Evolutionary conservation across 768 basidiomycete genomes (phyloP), one percentile per base, ranked within the genome.

Genomic region (Gloeopeniophorella convolvens): DNA sequence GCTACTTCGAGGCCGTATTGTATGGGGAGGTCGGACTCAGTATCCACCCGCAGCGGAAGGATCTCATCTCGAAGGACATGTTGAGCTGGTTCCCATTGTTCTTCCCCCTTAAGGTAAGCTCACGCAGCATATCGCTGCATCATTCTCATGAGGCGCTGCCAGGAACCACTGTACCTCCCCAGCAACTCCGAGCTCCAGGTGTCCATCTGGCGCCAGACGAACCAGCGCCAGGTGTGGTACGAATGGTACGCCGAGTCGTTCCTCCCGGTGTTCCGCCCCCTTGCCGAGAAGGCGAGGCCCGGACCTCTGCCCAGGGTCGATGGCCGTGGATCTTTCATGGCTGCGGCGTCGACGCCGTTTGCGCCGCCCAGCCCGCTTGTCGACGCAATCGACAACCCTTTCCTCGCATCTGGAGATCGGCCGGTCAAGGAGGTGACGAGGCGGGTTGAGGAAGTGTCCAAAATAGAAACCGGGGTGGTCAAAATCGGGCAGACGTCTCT

Each of bases 21-120:
- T 99, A 99, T 62, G 81, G 79, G n/a, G 83, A 85, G 54, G 74
- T 98, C 18, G 90, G 92, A 0, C 70, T 97, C 21, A 96, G 90
- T 61, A 97, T 96, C 34, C 95, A 98, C 63, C 96, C 96, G 0
- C 79, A 88, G 45, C 80, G 84, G 41, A 90, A 87, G 63, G 85
- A 90, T 23, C 74, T 79, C 39, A 75, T 94, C 46, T 93, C 91
- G 7, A 93, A 89, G 60, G 85, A 98, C 59, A 99, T 99, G 96
- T 73, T 98, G 60, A 97, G 94, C 63, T 99, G 96, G 96, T 99
- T 99, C 70, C 96, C 96, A 0, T 68, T 97, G 16, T 96, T 91
- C 70, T 95, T 99, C 68, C 96, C 96, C 2, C 80, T 98, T 64
- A 86, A 82, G 68, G 93, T 87, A 51, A 26, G 79, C 65, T 10